Conservation (phyloP, 805 yeast genomes). For the Groenewaldozyma tartarivorans region DNA sequence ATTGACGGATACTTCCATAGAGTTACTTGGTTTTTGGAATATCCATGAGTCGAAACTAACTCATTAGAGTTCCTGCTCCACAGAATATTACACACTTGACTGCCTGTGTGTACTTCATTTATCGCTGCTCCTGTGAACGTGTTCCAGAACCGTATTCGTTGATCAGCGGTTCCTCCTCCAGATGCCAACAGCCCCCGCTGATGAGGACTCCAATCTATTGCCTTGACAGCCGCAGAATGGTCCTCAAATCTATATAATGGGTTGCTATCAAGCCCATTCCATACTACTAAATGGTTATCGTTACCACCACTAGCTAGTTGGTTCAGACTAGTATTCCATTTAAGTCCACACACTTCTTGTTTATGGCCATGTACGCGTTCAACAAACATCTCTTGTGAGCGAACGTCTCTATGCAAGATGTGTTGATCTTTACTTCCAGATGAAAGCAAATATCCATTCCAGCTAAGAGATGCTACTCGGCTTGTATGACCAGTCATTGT, state of each 20-base stretch:
- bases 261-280: constrained; percentile 66
- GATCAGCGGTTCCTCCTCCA: constrained; percentile 96
- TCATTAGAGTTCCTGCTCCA: constrained; percentile 94
- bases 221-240: constrained; percentile 93
- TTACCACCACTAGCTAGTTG: constrained; percentile 94
- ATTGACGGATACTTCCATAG: constrained; percentile 91
- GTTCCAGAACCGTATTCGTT: constrained; percentile 86
- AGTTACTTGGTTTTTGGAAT: constrained; percentile 77
- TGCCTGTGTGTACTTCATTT: constrained; percentile 85
- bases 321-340: constrained; percentile 88
- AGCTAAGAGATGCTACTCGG: constrained; percentile 79
- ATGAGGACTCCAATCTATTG: constrained; percentile 96
- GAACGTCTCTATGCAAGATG: constrained; percentile 83
- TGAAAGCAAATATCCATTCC: constrained; percentile 85
- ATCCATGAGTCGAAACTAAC: constrained; percentile 91
- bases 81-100: constrained; percentile 87
- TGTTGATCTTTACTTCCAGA: constrained; percentile 82
- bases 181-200: constrained; percentile 87
- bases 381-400: constrained; percentile 74
- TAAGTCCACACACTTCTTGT: constrained; percentile 94
- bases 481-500: constrained; percentile 86
- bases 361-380: constrained; percentile 64
- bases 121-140: constrained; percentile 65
- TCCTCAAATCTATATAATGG: constrained; percentile 72
- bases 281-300: constrained; percentile 76